These are phyloP conservation scores for Lenzites betulinus DNA, from an alignment of 768 basidiomycete species.

Conservation along the genomic window DNA sequence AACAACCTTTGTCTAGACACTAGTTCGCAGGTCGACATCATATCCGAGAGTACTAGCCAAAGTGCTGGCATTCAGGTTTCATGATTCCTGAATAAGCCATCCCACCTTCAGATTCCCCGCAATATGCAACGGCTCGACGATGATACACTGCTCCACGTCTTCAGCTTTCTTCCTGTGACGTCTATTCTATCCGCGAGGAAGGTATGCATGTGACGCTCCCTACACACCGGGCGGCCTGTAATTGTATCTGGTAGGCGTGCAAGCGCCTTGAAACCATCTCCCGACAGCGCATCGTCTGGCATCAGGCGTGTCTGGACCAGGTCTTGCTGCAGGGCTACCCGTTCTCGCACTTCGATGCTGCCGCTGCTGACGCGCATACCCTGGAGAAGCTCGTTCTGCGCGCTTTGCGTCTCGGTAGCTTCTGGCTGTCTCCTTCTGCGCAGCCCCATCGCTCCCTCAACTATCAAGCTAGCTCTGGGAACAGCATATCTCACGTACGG, in stretches of 20 bases:
- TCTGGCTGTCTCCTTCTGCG: slow-evolving; percentile 43
- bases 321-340: slow-evolving; percentile 52
- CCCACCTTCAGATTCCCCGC: no score
- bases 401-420: slow-evolving; percentile 48
- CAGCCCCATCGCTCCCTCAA: slow-evolving; percentile 3
- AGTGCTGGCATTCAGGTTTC: no score
- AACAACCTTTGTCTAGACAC: no score
- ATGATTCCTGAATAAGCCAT: no score
- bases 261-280: slow-evolving; percentile 48
- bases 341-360: slow-evolving; percentile 44
- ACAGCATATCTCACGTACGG: slow-evolving; percentile 51
- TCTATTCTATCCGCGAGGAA: slow-evolving; percentile 35
- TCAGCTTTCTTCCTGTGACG: slow-evolving; percentile 36
- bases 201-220: not conserved
- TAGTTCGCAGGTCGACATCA: no score
- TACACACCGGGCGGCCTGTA: not conserved
- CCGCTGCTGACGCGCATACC: slow-evolving; percentile 39
- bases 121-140: slow-evolving; percentile 32
- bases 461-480: slow-evolving; percentile 37
- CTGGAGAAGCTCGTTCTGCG: slow-evolving; percentile 48
- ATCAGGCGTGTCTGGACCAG: slow-evolving; percentile 45
- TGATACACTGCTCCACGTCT: slow-evolving; percentile 41
- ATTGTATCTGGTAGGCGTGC: slow-evolving; percentile 44
- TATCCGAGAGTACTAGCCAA: no score
- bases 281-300: slow-evolving; percentile 57